Percentiles rank a stretch among this genome's conserved stretches.
These are phyloP conservation scores for Trypanosoma avium DNA, from an alignment of 208 protist species.

Conservation along the genomic window DNA sequence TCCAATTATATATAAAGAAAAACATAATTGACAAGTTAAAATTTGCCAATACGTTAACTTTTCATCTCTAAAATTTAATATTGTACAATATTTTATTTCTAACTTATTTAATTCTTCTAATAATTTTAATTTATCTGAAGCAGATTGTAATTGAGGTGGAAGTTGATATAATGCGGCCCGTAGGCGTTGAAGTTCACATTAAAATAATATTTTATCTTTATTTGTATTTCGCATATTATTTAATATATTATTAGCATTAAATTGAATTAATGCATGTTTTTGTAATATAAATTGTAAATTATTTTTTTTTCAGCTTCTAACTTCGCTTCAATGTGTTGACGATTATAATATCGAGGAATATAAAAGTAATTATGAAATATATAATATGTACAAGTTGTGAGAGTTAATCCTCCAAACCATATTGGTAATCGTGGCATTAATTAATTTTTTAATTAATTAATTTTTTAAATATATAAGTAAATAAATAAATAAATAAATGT, in stretches of 20 bases:
- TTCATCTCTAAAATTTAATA: slow-evolving; percentile 57
- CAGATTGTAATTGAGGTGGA: slow-evolving; percentile 26
- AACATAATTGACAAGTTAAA: slow-evolving; percentile 37
- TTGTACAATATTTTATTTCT: slow-evolving; percentile 50
- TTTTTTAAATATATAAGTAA: slow-evolving; percentile 1
- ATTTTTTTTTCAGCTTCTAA: slow-evolving; percentile 22
- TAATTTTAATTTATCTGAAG: slow-evolving; percentile 34
- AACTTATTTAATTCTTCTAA: slow-evolving; percentile 34
- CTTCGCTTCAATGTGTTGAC: slow-evolving; percentile 17
- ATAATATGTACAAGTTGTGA: slow-evolving; percentile 32
- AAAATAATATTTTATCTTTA: slow-evolving; percentile 49
- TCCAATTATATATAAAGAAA: slow-evolving; percentile 41
- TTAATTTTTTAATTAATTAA: too few relatives aligned
- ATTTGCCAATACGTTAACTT: slow-evolving; percentile 40
- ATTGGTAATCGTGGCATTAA: slow-evolving; percentile 60
- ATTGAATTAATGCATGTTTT: slow-evolving; percentile 19
- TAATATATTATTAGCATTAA: neutral
- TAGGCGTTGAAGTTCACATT: slow-evolving; percentile 53
- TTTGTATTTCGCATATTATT: slow-evolving; percentile 34
- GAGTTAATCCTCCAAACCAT: slow-evolving; percentile 31
- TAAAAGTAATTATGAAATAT: slow-evolving; percentile 48
- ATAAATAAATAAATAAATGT: slow-evolving; percentile 1
- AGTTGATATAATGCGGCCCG: slow-evolving; percentile 37
- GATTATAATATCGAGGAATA: slow-evolving; percentile 28
- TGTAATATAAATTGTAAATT: slow-evolving; percentile 30